These are phyloP conservation scores for Serpula lacrymans DNA, from an alignment of 768 basidiomycete genomes.

Conservation along the genomic window DNA sequence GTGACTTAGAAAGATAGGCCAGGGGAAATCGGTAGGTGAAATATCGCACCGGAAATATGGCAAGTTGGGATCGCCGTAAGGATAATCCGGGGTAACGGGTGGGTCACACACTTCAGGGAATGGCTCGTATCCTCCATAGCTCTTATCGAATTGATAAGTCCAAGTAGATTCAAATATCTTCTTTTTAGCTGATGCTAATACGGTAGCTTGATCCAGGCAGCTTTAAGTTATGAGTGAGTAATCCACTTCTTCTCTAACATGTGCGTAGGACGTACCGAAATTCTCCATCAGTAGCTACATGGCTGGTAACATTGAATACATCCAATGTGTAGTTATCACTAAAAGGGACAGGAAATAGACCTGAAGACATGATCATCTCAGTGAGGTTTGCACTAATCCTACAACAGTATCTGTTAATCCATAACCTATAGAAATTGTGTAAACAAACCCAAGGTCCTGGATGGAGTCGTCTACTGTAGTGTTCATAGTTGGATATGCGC, in stretches of 20 bases:
- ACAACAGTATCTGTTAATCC: background rate
- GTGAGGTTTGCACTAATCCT: conserved; percentile 17
- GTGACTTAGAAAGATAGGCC: background rate
- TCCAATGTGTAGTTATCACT: conserved; percentile 35
- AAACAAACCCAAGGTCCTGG: conserved; percentile 10
- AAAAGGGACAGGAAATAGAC: conserved; percentile 39
- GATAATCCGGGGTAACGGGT: conserved; percentile 37
- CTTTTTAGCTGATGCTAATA: conserved; percentile 39
- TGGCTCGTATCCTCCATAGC: conserved; percentile 43
- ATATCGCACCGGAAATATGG: conserved; percentile 43
- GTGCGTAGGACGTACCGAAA: conserved; percentile 40
- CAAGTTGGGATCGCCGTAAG: conserved; percentile 42
- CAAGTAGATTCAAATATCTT: conserved; percentile 39
- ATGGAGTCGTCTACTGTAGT: conserved; percentile 13
- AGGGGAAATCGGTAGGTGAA: background rate
- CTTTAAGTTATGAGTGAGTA: background rate
- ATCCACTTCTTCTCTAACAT: background rate
- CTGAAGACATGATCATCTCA: conserved; percentile 19
- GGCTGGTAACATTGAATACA: conserved; percentile 44
- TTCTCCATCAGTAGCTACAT: conserved; percentile 42
- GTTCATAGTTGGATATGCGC: conserved; percentile 26
- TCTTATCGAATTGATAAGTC: conserved; percentile 47
- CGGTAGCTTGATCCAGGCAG: conserved; percentile 45
- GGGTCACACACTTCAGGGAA: conserved; percentile 43
- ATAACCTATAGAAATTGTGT: conserved; percentile 1